Percentiles rank a stretch among this genome's conserved stretches.
Evolutionary conservation across 164 flowering plant species (phyloP).

Genomic region (Tetracentron sinense): DNA sequence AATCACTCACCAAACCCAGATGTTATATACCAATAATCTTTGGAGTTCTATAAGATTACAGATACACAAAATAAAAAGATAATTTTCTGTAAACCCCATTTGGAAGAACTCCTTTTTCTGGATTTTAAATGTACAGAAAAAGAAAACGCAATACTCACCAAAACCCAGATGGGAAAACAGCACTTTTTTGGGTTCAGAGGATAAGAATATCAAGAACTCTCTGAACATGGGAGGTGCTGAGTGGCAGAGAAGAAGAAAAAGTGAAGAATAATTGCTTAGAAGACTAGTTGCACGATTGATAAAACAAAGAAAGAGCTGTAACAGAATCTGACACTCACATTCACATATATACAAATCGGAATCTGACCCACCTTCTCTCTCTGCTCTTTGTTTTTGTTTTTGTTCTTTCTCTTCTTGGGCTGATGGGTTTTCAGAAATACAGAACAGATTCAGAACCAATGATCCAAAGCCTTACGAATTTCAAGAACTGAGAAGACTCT

Average conservation of each 20-base stretch:
- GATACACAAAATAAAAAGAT: background rate
- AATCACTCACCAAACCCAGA: conserved; percentile 12
- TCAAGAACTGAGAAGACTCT: too few species aligned
- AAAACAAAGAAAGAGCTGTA: conserved; percentile 15
- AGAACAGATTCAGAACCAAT: background rate
- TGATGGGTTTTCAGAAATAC: background rate
- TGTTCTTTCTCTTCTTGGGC: background rate
- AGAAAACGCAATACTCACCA: background rate
- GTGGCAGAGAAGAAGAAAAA: background rate
- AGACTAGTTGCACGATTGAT: conserved; percentile 24
- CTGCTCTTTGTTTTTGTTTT: conserved; percentile 5
- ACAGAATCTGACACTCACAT: conserved; percentile 25
- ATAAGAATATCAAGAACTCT: conserved; percentile 7
- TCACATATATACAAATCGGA: background rate
- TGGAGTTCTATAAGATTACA: background rate
- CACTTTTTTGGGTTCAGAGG: background rate
- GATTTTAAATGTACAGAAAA: background rate
- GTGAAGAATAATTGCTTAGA: conserved; percentile 20
- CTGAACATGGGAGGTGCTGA: conserved; percentile 21
- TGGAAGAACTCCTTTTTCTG: conserved; percentile 2
- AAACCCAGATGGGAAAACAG: conserved; percentile 11
- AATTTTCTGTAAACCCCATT: conserved; percentile 9
- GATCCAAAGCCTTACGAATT: background rate
- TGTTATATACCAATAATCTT: background rate
- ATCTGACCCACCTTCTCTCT: conserved; percentile 15